These are phyloP conservation scores for Leptodermis oblonga DNA, from an alignment of 257 asterid species.

Conservation along the genomic window DNA sequence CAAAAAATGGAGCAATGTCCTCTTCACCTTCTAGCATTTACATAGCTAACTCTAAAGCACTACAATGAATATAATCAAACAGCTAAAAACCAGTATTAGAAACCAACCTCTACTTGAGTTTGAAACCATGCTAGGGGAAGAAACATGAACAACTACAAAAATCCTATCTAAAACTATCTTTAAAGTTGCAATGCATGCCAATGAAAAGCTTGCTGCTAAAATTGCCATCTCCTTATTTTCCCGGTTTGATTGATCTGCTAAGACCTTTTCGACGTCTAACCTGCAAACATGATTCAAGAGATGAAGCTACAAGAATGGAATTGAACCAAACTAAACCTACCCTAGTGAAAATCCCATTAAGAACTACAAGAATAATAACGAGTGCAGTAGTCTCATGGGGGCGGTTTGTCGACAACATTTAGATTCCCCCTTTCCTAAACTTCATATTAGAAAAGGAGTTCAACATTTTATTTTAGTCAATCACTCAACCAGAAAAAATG, in stretches of 20 bases:
- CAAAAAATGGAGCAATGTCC: neutral
- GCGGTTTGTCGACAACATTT: neutral
- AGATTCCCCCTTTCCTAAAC: neutral
- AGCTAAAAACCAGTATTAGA: conserved; percentile 59
- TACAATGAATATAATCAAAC: conserved; percentile 59
- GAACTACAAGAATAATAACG: no score
- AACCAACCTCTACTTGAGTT: conserved; percentile 54
- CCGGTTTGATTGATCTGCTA: conserved; percentile 50
- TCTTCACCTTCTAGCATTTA: neutral
- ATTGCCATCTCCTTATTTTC: conserved; percentile 65
- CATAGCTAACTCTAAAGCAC: conserved; percentile 25
- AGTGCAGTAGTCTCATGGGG: no score
- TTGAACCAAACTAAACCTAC: neutral
- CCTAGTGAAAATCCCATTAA: no score
- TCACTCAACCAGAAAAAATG: no score
- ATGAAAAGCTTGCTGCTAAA: conserved; percentile 44
- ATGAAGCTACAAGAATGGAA: conserved; percentile 3
- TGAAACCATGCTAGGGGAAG: conserved; percentile 25
- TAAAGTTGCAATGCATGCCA: conserved; percentile 52
- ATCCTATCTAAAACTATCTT: conserved; percentile 37
- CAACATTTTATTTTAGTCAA: no score
- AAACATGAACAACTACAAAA: conserved; percentile 27
- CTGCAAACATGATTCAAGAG: conserved; percentile 36
- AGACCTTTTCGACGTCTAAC: conserved; percentile 58
- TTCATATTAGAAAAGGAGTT: neutral